phyloP scores from a whole-genome alignment of 495 filamentous ascomycete genomes.

The Mytilinidion resinicola region DNA sequence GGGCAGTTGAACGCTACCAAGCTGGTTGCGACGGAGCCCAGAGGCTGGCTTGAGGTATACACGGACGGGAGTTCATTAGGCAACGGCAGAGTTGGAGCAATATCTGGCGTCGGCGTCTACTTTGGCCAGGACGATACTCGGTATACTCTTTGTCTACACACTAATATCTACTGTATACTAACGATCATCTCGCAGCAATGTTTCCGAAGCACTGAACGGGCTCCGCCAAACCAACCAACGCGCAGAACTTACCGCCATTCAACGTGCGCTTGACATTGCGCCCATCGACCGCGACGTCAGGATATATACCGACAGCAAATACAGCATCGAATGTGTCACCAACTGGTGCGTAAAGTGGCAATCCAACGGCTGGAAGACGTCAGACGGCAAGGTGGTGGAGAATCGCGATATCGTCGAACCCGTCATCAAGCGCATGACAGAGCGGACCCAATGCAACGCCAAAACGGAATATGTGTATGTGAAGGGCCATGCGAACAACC shows the following conservation, averaged over 20 bases:
- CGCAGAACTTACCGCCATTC: constrained; percentile 83
- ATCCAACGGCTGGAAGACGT: constrained; percentile 70
- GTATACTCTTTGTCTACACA: constrained; percentile 38
- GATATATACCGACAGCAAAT: constrained; percentile 78
- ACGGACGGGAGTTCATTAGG: constrained; percentile 80
- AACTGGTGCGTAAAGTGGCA: constrained; percentile 78
- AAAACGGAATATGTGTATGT: constrained; percentile 76
- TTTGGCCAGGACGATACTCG: constrained; percentile 69
- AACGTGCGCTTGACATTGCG: constrained; percentile 72
- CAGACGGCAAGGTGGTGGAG: constrained; percentile 62
- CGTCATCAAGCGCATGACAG: constrained; percentile 65
- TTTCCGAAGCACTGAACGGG: constrained; percentile 74
- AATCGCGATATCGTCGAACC: constrained; percentile 78
- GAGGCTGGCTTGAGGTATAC: constrained; percentile 63
- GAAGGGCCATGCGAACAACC: constrained; percentile 66
- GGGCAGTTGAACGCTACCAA: constrained; percentile 46
- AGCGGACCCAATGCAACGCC: constrained; percentile 53
- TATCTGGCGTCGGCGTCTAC: constrained; percentile 81
- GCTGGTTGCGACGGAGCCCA: constrained; percentile 28
- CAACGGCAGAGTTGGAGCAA: constrained; percentile 67
- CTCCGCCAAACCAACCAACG: constrained; percentile 84
- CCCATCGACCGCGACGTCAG: constrained; percentile 56
- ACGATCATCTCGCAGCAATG: constrained; percentile 54
- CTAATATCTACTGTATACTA: neutral
- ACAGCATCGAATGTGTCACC: constrained; percentile 85